Evolutionary conservation across 805 yeast genomes (phyloP).

Genomic region (Ogataea nakhonphanomensis): DNA sequence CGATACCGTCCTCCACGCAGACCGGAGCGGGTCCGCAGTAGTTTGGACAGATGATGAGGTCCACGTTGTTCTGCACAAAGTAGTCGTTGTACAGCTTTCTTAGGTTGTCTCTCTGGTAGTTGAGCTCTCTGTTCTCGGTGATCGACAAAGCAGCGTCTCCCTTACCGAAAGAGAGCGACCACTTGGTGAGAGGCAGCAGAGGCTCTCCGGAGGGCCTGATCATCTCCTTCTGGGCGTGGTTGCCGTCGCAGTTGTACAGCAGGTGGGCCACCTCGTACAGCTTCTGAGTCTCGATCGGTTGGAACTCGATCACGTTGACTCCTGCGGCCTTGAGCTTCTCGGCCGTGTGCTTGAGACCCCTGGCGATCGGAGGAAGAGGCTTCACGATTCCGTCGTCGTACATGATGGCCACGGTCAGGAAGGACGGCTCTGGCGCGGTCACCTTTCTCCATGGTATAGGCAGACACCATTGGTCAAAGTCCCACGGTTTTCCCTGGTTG

Average conservation of each 20-base stretch:
- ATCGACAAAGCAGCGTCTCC: conserved; percentile 48
- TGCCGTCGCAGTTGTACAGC: conserved; percentile 68
- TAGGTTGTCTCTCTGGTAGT: conserved; percentile 52
- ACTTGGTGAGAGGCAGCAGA: conserved; percentile 56
- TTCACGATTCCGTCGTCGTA: conserved; percentile 63
- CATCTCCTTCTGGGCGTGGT: conserved; percentile 48
- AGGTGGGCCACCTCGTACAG: conserved; percentile 56
- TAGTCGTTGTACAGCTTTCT: conserved; percentile 54
- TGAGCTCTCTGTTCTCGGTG: conserved; percentile 54
- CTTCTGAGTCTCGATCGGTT: conserved; percentile 54
- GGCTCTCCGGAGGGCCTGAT: conserved; percentile 69
- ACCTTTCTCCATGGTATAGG: conserved; percentile 55
- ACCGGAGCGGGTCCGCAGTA: conserved; percentile 71
- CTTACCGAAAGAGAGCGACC: conserved; percentile 55
- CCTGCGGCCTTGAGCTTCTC: conserved; percentile 57
- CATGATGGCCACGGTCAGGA: conserved; percentile 57
- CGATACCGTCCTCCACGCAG: conserved; percentile 43
- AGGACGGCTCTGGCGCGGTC: conserved; percentile 34
- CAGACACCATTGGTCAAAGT: conserved; percentile 40
- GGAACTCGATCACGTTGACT: conserved; percentile 51
- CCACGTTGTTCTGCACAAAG: conserved; percentile 54
- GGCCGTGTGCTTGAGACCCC: conserved; percentile 54
- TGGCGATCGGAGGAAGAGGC: conserved; percentile 61
- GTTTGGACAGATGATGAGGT: conserved; percentile 65
- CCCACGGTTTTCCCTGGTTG: conserved; percentile 66